A percentile compares a stretch with the other conserved stretches of the same genome.
These are phyloP conservation scores for Pyrenochaeta sp. DNA, from an alignment of 2,329 filamentous ascomycete species.

Conservation along the genomic window DNA sequence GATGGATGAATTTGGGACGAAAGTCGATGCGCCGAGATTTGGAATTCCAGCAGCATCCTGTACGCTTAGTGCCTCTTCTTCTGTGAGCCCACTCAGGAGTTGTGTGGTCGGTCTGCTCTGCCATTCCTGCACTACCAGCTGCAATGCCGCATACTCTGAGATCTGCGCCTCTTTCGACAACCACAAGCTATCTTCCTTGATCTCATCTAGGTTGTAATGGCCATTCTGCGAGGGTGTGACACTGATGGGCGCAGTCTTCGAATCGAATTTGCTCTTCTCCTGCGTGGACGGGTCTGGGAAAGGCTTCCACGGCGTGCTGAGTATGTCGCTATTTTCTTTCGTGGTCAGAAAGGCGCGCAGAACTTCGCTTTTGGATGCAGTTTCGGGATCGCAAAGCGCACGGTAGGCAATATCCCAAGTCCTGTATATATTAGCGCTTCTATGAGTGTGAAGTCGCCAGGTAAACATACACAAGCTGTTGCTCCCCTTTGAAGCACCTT, in stretches of 20 bases:
- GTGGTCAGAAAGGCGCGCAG: constrained; percentile 76
- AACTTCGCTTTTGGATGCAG: constrained; percentile 39
- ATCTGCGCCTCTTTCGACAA: constrained; percentile 79
- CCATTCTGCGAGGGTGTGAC: constrained; percentile 73
- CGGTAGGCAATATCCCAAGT: constrained; percentile 67
- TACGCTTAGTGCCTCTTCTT: constrained; percentile 79
- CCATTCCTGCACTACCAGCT: constrained; percentile 82
- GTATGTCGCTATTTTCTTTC: constrained; percentile 70
- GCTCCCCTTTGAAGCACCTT: constrained; percentile 82
- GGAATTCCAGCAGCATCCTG: constrained; percentile 75
- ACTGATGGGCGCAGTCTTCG: constrained; percentile 87
- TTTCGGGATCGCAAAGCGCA: constrained; percentile 62
- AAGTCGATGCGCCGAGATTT: constrained; percentile 65
- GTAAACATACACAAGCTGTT: constrained; percentile 76
- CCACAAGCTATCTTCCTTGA: constrained; percentile 89
- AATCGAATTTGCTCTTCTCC: constrained; percentile 78
- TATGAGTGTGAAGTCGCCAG: neutral
- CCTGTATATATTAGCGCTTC: constrained; percentile 58
- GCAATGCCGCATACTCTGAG: constrained; percentile 82
- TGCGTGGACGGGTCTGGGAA: constrained; percentile 70
- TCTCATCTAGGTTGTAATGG: constrained; percentile 75
- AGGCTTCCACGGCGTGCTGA: constrained; percentile 73
- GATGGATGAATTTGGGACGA: constrained; percentile 55
- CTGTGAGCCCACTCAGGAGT: constrained; percentile 75
- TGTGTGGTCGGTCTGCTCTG: constrained; percentile 80